These are phyloP conservation scores for Pichia sp. DNA, from an alignment of 1,139 yeast species.

Conservation along the genomic window DNA sequence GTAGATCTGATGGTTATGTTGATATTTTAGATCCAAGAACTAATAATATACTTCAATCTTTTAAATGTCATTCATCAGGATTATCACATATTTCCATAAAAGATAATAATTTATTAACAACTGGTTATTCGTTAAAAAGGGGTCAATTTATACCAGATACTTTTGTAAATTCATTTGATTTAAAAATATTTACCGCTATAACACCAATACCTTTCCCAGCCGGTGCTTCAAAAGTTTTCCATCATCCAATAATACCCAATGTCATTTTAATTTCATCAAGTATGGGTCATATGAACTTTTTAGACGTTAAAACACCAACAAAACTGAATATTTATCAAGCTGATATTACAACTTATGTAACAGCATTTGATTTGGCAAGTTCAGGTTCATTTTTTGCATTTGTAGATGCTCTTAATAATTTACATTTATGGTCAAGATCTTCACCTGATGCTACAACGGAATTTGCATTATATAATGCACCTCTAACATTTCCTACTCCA, in stretches of 20 bases:
- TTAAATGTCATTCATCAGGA: constrained; percentile 69
- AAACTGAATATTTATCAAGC: constrained; percentile 57
- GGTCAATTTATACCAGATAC: constrained; percentile 58
- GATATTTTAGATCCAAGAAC: constrained; percentile 71
- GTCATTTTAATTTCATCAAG: constrained; percentile 69
- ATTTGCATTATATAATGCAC: constrained; percentile 24
- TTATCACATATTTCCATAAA: constrained; percentile 72
- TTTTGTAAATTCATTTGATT: constrained; percentile 74
- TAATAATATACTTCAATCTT: constrained; percentile 47
- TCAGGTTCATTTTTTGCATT: constrained; percentile 77
- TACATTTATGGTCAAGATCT: constrained; percentile 69
- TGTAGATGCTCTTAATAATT: constrained; percentile 54
- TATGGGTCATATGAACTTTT: constrained; percentile 76
- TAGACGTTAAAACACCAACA: constrained; percentile 76
- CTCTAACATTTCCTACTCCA: constrained; percentile 20
- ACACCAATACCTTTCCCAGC: constrained; percentile 85
- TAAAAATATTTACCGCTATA: constrained; percentile 64
- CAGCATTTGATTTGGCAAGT: constrained; percentile 60
- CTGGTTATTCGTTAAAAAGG: constrained; percentile 59
- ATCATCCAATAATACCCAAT: constrained; percentile 84
- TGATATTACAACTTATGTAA: constrained; percentile 47
- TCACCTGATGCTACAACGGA: constrained; percentile 31
- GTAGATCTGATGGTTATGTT: constrained; percentile 59
- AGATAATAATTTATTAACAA: constrained; percentile 72
- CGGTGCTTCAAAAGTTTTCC: constrained; percentile 78